Evolutionary conservation across 768 basidiomycete genomes (phyloP), one percentile per base, ranked within the genome.

Genomic region (Termitomyces sp.): DNA sequence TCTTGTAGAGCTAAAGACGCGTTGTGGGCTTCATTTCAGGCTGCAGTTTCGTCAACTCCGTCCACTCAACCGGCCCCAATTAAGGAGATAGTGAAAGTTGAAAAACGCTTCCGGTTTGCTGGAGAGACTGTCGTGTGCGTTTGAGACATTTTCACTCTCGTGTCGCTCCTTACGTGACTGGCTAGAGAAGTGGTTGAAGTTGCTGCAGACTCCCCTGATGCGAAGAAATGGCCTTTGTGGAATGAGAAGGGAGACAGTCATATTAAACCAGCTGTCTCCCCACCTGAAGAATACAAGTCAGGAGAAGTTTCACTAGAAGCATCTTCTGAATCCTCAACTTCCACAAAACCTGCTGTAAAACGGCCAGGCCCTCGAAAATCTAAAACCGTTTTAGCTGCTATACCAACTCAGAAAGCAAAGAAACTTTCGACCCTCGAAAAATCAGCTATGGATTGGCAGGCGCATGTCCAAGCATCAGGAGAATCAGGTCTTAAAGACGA

Each of bases 351-450:
- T 46, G 55, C 68, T 14, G 54, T 62, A 3, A 83, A 79, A 69
- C 80, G 80, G 30, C 81, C 82, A 2, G 86, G 87, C 0, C 86
- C 88, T 13, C 85, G 88, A 20, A 91, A 86, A 66, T 74, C 88
- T 1, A 87, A 85, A 67, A 78, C 77, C 0, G 71, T 75, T 2
- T 77, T 92, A 7, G 77, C 81, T 0, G 71, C 81, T 14, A 69
- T 88, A 35, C 88, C 88, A 0, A 60, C 77, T 0, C 74, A 72
- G 13, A 91, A 87, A 66, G 76, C 85, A 2, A 91, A 88, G 69
- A 93, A 89, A 71, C 77, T 95, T 8, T 85, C 88, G 26, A 93
- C 91, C 28, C 77, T 95, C 14, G 91, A 93, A 62, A 94, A 93
- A 70, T 91, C 89, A 0, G 84, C 88, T 13, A 84, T 95, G 82